Evolutionary conservation across 805 yeast species (phyloP).

Genomic region (Pichia nakasei): DNA sequence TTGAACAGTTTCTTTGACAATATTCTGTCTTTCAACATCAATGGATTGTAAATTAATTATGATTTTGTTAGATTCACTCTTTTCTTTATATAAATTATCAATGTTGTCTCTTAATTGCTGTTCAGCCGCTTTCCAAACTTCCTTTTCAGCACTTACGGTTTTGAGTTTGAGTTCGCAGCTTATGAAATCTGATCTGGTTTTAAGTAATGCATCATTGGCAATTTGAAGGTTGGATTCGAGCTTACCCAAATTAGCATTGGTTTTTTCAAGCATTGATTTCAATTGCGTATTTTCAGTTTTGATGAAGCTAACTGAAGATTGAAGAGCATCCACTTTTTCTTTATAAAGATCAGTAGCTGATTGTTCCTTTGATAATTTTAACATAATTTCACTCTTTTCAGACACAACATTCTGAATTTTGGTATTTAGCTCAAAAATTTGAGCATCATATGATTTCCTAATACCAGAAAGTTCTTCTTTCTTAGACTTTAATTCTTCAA

Average conservation of each 20-base stretch:
- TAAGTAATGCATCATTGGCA: slow-evolving; percentile 46
- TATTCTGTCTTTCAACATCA: slow-evolving; percentile 51
- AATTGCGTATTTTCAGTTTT: slow-evolving; percentile 40
- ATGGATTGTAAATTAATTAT: slow-evolving; percentile 52
- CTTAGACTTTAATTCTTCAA: slow-evolving; percentile 25
- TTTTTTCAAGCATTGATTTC: slow-evolving; percentile 27
- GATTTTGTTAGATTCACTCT: slow-evolving; percentile 45
- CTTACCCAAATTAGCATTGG: slow-evolving; percentile 35
- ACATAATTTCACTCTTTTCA: slow-evolving; percentile 38
- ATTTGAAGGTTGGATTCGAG: slow-evolving; percentile 43
- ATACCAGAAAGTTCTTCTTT: slow-evolving; percentile 32
- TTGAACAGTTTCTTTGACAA: slow-evolving; percentile 40
- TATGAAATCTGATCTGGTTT: slow-evolving; percentile 38
- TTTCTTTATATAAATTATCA: slow-evolving; percentile 46
- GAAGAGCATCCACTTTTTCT: slow-evolving; percentile 38
- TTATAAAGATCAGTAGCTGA: slow-evolving; percentile 46
- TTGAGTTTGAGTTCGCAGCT: slow-evolving; percentile 36
- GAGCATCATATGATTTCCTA: slow-evolving; percentile 33
- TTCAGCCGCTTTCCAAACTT: slow-evolving; percentile 40
- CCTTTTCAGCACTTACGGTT: slow-evolving; percentile 46
- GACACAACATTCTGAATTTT: slow-evolving; percentile 33
- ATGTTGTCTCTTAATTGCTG: slow-evolving; percentile 45
- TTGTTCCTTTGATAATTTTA: slow-evolving; percentile 44
- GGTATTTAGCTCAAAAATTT: slow-evolving; percentile 40
- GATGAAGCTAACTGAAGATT: slow-evolving; percentile 31